Evolutionary conservation across 345 rosid species (phyloP), one percentile per base, ranked within the genome.

Genomic region (Bruguiera gymnorhiza): DNA sequence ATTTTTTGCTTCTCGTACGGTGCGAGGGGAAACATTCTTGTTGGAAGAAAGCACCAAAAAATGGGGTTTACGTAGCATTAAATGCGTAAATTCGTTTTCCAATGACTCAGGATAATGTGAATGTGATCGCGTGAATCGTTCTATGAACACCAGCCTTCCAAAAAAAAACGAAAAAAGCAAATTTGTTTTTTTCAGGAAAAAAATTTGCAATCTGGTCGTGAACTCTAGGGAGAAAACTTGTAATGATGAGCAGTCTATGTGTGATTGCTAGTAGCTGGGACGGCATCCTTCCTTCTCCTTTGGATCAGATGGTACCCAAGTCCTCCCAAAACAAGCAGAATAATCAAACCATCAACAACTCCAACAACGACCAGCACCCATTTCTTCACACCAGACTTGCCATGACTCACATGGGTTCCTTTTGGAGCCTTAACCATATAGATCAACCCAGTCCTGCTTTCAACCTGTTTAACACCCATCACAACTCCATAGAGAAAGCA

Each of bases 321-420:
- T 4, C 96, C 97, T 62, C 85, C 89, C 1, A 88, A 13, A 76
- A 91, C 72, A 62, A 82, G 54, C 65, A 89, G 26, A 29, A 94
- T 75, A 1, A 94, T 75, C 46, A 82, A 62, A 46, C 84, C 91
- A 76, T 94, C 98, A 60, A 81, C 83, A 26, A 87, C 88, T 46
- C 85, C 97, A 11, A 94, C 91, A 76, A 89, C 48, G 29, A 75
- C 79, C 70, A 91, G n/a, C 10, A 87, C 85, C 96, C 97, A 94
- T 75, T 81, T 88, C 67, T 83, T 89, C 66, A 87, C 67, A 59
- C 78, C 82, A 0, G 87, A 67, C 55, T 82, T 86, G 67, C 73
- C 82, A 29, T 59, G 82, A 48, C 73, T 68, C 18, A 73, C 46
- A 19, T 68, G 77, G 21, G 73, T 78, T 61, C 96, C 94, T 78